These are phyloP conservation scores for Trichoderma semiorbis DNA, from an alignment of 2,329 filamentous ascomycete genomes.

Conservation along the genomic window DNA sequence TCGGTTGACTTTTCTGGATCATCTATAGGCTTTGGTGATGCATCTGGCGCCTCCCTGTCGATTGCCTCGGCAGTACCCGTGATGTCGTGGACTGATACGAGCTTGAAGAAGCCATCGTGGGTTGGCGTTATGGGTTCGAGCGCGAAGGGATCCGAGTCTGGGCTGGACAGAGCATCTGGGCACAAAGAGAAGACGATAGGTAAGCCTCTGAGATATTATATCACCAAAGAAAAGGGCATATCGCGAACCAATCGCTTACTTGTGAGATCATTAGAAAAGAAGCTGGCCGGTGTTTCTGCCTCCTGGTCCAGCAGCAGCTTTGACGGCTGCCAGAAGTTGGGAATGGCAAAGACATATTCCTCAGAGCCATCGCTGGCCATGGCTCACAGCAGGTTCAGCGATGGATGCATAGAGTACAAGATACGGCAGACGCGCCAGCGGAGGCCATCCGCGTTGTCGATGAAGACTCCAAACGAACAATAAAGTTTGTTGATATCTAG, in stretches of 20 bases:
- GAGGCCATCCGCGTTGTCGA: background rate
- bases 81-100: constrained; percentile 19
- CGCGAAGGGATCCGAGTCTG: constrained; percentile 22
- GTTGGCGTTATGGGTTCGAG: constrained; percentile 22
- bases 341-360: constrained; percentile 60
- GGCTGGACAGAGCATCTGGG: background rate
- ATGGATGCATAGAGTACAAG: constrained; percentile 1
- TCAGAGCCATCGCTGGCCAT: constrained; percentile 40
- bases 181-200: background rate
- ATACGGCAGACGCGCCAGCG: background rate
- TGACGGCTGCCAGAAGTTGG: constrained; percentile 57
- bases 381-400: constrained; percentile 14
- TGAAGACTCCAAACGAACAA: background rate
- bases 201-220: background rate
- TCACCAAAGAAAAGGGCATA: background rate
- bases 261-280: constrained; percentile 41
- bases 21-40: background rate
- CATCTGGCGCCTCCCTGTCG: background rate
- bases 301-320: constrained; percentile 41
- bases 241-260: constrained; percentile 25
- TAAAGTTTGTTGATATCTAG: background rate
- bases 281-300: constrained; percentile 30
- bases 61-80: background rate
- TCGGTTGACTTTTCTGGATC: background rate
- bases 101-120: constrained; percentile 33